Evolutionary conservation across 2,329 filamentous ascomycete species (phyloP).

Genomic region (Penicillium sp.): DNA sequence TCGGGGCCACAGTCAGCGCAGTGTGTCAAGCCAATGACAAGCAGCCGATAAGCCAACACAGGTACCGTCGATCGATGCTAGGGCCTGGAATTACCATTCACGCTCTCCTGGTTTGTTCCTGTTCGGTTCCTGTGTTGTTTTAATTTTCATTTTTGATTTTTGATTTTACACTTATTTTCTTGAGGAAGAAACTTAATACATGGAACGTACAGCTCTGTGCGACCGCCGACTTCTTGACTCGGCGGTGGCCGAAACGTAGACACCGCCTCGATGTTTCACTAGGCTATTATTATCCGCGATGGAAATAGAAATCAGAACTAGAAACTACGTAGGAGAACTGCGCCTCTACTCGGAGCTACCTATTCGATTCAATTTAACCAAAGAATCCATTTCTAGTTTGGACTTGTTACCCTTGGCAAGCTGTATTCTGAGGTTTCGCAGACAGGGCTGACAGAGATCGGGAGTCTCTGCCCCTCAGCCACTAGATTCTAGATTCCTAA

Average conservation of each 20-base stretch:
- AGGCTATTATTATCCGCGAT: slow-evolving; percentile 14
- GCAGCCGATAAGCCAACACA: slow-evolving; percentile 26
- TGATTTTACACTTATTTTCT: neutral
- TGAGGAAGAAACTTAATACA: neutral
- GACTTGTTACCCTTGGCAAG: neutral
- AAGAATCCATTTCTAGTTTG: neutral
- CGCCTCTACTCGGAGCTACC: slow-evolving; percentile 4
- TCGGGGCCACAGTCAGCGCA: slow-evolving; percentile 27
- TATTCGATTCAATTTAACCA: neutral
- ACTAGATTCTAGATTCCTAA: slow-evolving; percentile 27
- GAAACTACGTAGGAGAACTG: neutral
- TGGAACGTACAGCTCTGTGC: neutral
- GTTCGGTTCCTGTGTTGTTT: neutral
- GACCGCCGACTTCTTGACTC: slow-evolving; percentile 1
- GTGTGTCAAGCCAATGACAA: slow-evolving; percentile 37
- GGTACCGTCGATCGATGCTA: slow-evolving; percentile 11
- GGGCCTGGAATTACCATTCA: slow-evolving; percentile 6
- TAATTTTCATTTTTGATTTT: neutral
- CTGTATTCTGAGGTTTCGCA: neutral
- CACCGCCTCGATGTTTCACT: slow-evolving; percentile 4
- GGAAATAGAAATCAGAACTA: slow-evolving; percentile 1
- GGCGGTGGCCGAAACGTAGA: slow-evolving; percentile 1
- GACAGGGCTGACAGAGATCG: slow-evolving; percentile 24
- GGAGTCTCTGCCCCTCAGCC: slow-evolving; percentile 17
- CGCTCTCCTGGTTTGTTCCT: slow-evolving; percentile 5